Evolutionary conservation across 148 eudicot genomes (phyloP), one percentile per base, ranked within the genome.

Genomic region (Euryodendron excelsum): DNA sequence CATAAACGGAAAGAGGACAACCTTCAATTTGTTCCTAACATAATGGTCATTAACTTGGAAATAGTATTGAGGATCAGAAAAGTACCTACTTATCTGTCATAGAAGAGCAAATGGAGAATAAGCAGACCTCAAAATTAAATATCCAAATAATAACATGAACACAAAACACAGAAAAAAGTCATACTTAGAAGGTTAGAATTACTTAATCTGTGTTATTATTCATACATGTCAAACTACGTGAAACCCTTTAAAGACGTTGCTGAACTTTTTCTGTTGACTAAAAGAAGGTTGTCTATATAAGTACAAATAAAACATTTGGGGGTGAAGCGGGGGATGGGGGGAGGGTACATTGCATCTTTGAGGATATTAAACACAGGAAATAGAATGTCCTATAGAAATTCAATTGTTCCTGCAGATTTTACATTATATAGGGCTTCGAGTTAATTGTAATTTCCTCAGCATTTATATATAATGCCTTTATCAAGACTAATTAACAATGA

Each of bases 1-100:
- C 79, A 96, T 81, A 80, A 96, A 93, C 5, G 99, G 97, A 82
- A 96, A 88, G 37, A 96, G 89, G 65, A 93, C 91, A 76, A 96
- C 95, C 88, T 96, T 92, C 87, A 96, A 82, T 74, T 96, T 96
- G 89, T 93, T 96, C 90, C 88, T 89, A 85, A 93, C 99, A 71
- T 96, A 96, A 55, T 92, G 91, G 78, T 96, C 99, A 77, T 96
- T 93, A 74, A 96, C 98, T 90, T 96, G 98, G 86, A 96, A 93
- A 84, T 96, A 96, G 79, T 96, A 96, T 82, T 93, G 97, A 12
- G 98, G 95, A 76, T 93, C 97, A 71, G 99, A 91, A 75, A 96
- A 82, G 74, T 88, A 96, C 84, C 95, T 87, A 80, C 98, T 93
- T 60, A 96, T 88, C 98, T 90, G 93, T 76, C 53, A 31, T 58